Evolutionary conservation across 1,139 yeast species (phyloP).

Genomic region (Pichia terricola): DNA sequence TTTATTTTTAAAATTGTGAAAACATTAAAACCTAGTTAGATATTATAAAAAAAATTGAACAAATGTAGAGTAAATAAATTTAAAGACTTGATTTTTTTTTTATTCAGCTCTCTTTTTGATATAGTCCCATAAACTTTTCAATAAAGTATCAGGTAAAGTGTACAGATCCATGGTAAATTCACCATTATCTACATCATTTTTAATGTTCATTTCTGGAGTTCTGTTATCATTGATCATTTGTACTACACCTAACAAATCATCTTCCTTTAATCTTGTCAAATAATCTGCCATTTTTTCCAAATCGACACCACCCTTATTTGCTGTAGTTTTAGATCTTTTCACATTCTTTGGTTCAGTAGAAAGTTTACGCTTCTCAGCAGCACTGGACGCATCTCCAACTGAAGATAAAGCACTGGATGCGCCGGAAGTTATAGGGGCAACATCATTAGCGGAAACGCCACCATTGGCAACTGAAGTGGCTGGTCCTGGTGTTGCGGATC

Average conservation of each 20-base stretch:
- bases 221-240: constrained; percentile 97
- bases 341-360: constrained; percentile 32
- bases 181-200: constrained; percentile 93
- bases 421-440: background rate
- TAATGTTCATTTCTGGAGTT: constrained; percentile 91
- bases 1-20: background rate
- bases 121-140: constrained; percentile 92
- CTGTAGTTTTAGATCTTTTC: constrained; percentile 56
- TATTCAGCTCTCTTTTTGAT: constrained; percentile 59
- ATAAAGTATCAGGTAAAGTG: constrained; percentile 84
- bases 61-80: background rate
- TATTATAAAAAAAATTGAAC: too few species aligned
- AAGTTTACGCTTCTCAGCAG: constrained; percentile 17
- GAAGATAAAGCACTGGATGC: constrained; percentile 5
- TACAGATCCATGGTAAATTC: constrained; percentile 95
- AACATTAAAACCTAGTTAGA: too few species aligned
- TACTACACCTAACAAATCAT: constrained; percentile 86
- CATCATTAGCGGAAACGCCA: background rate
- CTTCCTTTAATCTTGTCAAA: constrained; percentile 79
- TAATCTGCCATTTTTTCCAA: constrained; percentile 87
- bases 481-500: background rate
- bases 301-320: constrained; percentile 65
- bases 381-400: constrained; percentile 23
- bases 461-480: background rate
- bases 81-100: background rate